A percentile compares a stretch with the other conserved stretches of the same genome.
Conservation (phyloP, 352 stramenopile genomes). For the Phytophthora meadii region DNA sequence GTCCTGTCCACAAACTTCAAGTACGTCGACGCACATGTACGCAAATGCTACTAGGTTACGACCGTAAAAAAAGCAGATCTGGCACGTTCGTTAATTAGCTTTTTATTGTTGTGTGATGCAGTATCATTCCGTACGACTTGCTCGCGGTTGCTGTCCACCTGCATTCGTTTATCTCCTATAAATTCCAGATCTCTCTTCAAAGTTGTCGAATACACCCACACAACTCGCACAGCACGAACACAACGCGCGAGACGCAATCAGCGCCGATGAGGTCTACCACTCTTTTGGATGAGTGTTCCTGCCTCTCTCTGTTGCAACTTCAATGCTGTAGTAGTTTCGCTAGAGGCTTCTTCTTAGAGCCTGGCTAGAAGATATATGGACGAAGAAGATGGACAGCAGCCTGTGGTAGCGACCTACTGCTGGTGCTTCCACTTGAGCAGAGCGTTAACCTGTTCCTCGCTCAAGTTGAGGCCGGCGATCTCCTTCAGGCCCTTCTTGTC, state of each 20-base stretch:
- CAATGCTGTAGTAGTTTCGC: conserved; percentile 11
- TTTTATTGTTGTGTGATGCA: conserved; percentile 35
- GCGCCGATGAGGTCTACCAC: conserved; percentile 3
- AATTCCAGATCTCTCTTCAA: neutral
- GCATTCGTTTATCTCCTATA: neutral
- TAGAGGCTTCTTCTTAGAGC: conserved; percentile 7
- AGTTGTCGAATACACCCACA: neutral
- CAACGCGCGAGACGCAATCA: conserved; percentile 14
- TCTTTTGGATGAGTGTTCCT: conserved; percentile 18
- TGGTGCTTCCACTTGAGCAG: conserved; percentile 93
- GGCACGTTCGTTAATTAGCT: conserved; percentile 37
- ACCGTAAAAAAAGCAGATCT: conserved; percentile 14
- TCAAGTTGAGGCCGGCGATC: conserved; percentile 70
- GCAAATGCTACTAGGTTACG: no score
- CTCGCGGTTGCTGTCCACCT: conserved; percentile 11
- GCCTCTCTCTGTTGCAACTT: conserved; percentile 15
- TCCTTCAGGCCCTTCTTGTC: conserved; percentile 78
- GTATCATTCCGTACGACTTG: conserved; percentile 12
- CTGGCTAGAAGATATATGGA: conserved; percentile 5
- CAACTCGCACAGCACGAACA: conserved; percentile 8
- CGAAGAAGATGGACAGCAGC: conserved; percentile 1
- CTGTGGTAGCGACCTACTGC: conserved; percentile 56
- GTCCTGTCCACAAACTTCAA: conserved; percentile 13
- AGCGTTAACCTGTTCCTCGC: conserved; percentile 71
- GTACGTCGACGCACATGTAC: conserved; percentile 1